Percentiles rank a stretch among this genome's conserved stretches.
Evolutionary conservation across 768 basidiomycete genomes (phyloP).

Genomic region (Suillus hirtellus): DNA sequence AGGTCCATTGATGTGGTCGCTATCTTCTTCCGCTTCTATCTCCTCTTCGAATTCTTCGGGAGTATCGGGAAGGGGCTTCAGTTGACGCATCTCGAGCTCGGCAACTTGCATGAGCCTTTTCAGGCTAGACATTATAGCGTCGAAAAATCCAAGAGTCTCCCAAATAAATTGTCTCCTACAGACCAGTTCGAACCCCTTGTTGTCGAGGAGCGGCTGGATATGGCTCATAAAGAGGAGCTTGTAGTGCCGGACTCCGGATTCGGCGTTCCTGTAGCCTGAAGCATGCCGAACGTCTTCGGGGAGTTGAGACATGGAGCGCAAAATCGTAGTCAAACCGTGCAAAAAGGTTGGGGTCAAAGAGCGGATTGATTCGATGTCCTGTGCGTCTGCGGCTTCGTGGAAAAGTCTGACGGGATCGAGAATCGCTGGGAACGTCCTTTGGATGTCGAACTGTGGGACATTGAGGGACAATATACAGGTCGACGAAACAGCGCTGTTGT

Average conservation of each 20-base stretch:
- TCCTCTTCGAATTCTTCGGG: slow-evolving; percentile 15
- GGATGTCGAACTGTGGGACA: slow-evolving; percentile 29
- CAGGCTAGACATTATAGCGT: slow-evolving; percentile 33
- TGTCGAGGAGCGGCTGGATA: slow-evolving; percentile 14
- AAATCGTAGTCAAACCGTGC: slow-evolving; percentile 27
- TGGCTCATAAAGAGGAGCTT: slow-evolving; percentile 26
- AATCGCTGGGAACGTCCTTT: slow-evolving; percentile 39
- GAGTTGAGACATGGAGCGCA: slow-evolving; percentile 27
- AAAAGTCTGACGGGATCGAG: slow-evolving; percentile 31
- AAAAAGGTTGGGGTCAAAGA: slow-evolving; percentile 29
- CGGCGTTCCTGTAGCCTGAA: slow-evolving; percentile 24
- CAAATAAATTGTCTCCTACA: slow-evolving; percentile 17
- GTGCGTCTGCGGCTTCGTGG: slow-evolving; percentile 22
- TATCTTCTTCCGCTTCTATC: slow-evolving; percentile 3
- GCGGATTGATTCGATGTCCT: slow-evolving; percentile 29
- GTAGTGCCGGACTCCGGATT: slow-evolving; percentile 23
- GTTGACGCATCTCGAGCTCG: slow-evolving; percentile 29
- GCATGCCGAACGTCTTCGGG: slow-evolving; percentile 23
- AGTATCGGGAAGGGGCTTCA: slow-evolving; percentile 27
- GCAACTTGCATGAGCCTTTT: slow-evolving; percentile 33
- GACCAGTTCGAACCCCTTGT: slow-evolving; percentile 7
- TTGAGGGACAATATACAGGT: slow-evolving; percentile 15
- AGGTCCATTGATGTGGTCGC: neutral
- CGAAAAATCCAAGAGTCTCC: slow-evolving; percentile 28
- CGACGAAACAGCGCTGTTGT: slow-evolving; percentile 27